phyloP scores from a whole-genome alignment of 106 monocot genomes.

The Amphibolis antarctica region DNA sequence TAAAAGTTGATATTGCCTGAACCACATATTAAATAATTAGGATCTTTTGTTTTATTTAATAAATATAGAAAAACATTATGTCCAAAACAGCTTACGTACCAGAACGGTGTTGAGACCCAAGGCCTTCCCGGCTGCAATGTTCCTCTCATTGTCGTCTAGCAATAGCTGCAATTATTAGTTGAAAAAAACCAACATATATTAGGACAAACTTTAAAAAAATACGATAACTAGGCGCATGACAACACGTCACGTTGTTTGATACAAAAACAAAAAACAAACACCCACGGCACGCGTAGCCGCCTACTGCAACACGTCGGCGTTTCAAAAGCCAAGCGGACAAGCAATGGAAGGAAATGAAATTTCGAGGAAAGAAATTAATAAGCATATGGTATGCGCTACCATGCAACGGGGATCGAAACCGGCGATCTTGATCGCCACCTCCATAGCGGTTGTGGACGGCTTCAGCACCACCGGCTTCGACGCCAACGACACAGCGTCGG shows the following conservation, averaged over 20 bases:
- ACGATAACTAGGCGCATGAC: too few species aligned
- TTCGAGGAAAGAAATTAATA: background rate
- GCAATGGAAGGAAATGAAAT: too few species aligned
- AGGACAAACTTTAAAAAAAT: too few species aligned
- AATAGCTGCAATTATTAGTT: constrained; percentile 18
- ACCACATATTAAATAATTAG: background rate
- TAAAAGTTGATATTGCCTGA: background rate
- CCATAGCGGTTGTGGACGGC: constrained; percentile 36
- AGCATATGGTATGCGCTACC: constrained; percentile 21
- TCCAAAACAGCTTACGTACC: constrained; percentile 41
- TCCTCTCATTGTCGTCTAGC: constrained; percentile 85
- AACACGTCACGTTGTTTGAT: too few species aligned
- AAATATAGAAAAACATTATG: background rate
- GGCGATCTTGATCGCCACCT: constrained; percentile 33
- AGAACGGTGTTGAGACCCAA: constrained; percentile 53
- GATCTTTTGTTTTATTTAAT: too few species aligned
- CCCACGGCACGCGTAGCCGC: too few species aligned
- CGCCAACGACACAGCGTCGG: background rate
- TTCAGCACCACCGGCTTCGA: constrained; percentile 40
- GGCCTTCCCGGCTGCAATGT: constrained; percentile 69
- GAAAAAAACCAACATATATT: too few species aligned
- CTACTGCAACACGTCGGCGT: too few species aligned
- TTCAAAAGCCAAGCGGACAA: too few species aligned
- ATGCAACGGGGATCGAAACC: constrained; percentile 36
- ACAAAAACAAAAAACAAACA: too few species aligned